A percentile compares a stretch with the other conserved stretches of the same genome.
phyloP scores from a whole-genome alignment of 345 rosid genomes.

The Cardamine occulta region DNA sequence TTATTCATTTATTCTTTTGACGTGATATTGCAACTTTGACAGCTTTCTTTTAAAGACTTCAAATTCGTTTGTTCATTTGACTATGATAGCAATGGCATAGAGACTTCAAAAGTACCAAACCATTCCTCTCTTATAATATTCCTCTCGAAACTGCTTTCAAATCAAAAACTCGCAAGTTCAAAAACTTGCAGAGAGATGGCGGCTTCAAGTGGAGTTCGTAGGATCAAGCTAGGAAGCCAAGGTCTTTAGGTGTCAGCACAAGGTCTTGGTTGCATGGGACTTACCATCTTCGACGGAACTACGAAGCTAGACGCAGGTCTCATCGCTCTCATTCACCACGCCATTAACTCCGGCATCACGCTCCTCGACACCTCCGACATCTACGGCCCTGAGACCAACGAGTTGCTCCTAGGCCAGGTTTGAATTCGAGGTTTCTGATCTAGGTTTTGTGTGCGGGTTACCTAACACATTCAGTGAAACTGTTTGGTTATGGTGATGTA shows the following conservation, averaged over 20 bases:
- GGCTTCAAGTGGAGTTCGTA: neutral
- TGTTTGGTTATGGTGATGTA: neutral
- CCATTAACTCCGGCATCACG: neutral
- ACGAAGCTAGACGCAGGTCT: conserved; percentile 45
- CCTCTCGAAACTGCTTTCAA: neutral
- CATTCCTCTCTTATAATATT: neutral
- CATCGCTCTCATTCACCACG: conserved; percentile 20
- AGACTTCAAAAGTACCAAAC: neutral
- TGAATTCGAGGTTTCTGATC: too few relatives aligned
- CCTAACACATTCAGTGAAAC: neutral
- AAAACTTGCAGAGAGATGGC: neutral
- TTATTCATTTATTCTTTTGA: neutral
- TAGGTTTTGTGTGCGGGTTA: neutral
- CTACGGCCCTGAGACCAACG: conserved; percentile 2
- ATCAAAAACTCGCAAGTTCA: neutral
- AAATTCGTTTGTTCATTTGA: neutral
- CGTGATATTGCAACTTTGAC: neutral
- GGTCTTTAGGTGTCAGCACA: conserved; percentile 2
- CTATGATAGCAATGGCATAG: neutral
- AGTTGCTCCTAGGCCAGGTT: neutral
- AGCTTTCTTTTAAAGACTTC: neutral
- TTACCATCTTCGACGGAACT: conserved; percentile 21
- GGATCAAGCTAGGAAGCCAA: conserved; percentile 26
- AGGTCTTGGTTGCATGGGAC: conserved; percentile 30
- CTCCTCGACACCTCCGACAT: conserved; percentile 7